phyloP scores from a whole-genome alignment of 176 grass and related monocot genomes.

The Chloris gayana region DNA sequence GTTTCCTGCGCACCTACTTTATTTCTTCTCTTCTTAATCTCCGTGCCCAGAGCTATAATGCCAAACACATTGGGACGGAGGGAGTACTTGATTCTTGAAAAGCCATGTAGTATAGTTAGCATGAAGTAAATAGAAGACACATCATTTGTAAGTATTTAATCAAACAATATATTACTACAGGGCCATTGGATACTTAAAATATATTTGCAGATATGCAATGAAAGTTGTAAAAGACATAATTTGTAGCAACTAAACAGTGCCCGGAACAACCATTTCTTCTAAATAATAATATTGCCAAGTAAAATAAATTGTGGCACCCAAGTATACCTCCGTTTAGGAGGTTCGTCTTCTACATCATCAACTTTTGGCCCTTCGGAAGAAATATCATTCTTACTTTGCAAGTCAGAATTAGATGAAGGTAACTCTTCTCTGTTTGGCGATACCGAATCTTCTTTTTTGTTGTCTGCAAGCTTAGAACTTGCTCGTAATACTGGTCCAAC shows the following conservation, averaged over 20 bases:
- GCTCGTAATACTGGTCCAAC: constrained; percentile 48
- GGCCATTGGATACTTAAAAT: not conserved
- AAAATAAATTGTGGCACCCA: constrained; percentile 18
- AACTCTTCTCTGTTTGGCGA: constrained; percentile 33
- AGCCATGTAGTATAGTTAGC: not conserved
- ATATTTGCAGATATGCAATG: not conserved
- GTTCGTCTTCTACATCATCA: constrained; percentile 49
- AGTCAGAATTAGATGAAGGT: constrained; percentile 36
- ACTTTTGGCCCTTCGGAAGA: constrained; percentile 27
- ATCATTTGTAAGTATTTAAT: not conserved
- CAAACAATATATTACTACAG: constrained; percentile 8
- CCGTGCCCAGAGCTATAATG: no score
- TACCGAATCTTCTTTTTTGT: constrained; percentile 23
- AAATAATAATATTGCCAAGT: constrained; percentile 1
- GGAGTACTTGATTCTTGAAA: no score
- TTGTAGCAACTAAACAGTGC: constrained; percentile 13
- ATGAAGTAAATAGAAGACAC: constrained; percentile 20
- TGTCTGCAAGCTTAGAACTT: constrained; percentile 33
- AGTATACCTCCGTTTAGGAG: constrained; percentile 61
- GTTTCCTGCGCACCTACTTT: no score
- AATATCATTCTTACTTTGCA: constrained; percentile 40
- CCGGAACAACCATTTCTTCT: not conserved
- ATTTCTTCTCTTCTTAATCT: no score
- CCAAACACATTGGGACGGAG: no score
- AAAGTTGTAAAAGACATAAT: constrained; percentile 2